Percentiles rank a stretch among this genome's conserved stretches.
Evolutionary conservation across 2,329 filamentous ascomycete species (phyloP).

Genomic region (Arachnomyces sp.): DNA sequence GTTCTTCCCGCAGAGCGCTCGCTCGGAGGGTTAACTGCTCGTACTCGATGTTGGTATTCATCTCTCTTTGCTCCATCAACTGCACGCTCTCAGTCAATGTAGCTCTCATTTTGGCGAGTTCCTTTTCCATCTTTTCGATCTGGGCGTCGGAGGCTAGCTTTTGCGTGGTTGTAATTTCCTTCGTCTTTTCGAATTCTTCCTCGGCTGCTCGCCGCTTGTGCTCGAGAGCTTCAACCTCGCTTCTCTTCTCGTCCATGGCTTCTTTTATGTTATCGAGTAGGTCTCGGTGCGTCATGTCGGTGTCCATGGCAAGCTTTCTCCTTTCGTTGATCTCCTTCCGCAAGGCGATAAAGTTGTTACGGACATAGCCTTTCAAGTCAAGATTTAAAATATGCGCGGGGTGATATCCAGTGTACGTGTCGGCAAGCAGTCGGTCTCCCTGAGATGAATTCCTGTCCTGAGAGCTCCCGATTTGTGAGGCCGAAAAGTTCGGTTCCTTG

Average conservation of each 20-base stretch:
- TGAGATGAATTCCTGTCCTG: slow-evolving; percentile 42
- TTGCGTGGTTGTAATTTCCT: slow-evolving; percentile 77
- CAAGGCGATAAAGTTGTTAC: slow-evolving; percentile 66
- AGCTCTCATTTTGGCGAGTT: slow-evolving; percentile 84
- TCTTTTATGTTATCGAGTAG: slow-evolving; percentile 91
- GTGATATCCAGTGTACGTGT: slow-evolving; percentile 77
- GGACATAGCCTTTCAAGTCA: slow-evolving; percentile 75
- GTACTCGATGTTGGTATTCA: slow-evolving; percentile 94
- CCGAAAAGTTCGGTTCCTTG: slow-evolving; percentile 69
- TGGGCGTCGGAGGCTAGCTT: slow-evolving; percentile 84
- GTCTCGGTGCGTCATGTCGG: slow-evolving; percentile 91
- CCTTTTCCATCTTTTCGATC: slow-evolving; percentile 98
- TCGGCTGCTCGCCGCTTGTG: slow-evolving; percentile 81
- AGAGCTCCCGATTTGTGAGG: slow-evolving; percentile 47
- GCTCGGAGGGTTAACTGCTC: slow-evolving; percentile 83
- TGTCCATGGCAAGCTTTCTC: slow-evolving; percentile 70
- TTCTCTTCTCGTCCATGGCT: slow-evolving; percentile 89
- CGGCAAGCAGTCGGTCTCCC: slow-evolving; percentile 70
- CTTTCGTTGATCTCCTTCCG: slow-evolving; percentile 90
- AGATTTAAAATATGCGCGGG: slow-evolving; percentile 81
- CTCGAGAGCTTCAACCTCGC: slow-evolving; percentile 83
- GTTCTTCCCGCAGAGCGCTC: slow-evolving; percentile 79
- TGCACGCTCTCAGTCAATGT: slow-evolving; percentile 79
- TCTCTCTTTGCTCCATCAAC: slow-evolving; percentile 86
- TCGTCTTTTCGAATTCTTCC: slow-evolving; percentile 88